These are phyloP conservation scores for Euphorbia pulcherrima DNA, from an alignment of 345 rosid species.

Conservation along the genomic window DNA sequence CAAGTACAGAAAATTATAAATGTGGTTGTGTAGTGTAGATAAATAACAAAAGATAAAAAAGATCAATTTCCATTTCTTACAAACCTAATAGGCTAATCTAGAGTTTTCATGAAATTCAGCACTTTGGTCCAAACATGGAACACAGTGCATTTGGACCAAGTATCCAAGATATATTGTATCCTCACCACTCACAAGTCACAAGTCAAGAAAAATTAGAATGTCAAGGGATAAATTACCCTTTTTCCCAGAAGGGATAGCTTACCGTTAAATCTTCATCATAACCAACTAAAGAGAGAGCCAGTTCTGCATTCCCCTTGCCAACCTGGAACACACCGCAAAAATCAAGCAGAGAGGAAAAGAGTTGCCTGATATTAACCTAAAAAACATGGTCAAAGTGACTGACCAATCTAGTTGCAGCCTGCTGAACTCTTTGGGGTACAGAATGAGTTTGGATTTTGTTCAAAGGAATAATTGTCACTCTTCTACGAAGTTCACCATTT, in stretches of 20 bases:
- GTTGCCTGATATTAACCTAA: neutral
- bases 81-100: neutral
- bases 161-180: neutral
- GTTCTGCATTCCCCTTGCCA: conserved; percentile 82
- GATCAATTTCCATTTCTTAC: neutral
- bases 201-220: conserved; percentile 3
- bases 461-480: conserved; percentile 88
- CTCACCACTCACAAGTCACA: neutral
- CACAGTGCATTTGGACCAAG: neutral
- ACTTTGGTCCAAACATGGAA: neutral
- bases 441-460: conserved; percentile 69
- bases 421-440: conserved; percentile 61
- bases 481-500: conserved; percentile 83
- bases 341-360: neutral
- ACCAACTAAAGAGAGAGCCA: conserved; percentile 90
- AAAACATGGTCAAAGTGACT: conserved; percentile 26
- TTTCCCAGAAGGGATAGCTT: neutral
- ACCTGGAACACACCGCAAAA: conserved; percentile 47
- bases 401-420: conserved; percentile 73
- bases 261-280: conserved; percentile 75
- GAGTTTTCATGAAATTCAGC: neutral
- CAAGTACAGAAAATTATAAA: neutral
- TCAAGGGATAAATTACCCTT: conserved; percentile 43
- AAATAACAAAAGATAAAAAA: neutral
- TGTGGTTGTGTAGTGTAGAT: neutral